A percentile compares a stretch with the other conserved stretches of the same genome.
Evolutionary conservation across 495 filamentous ascomycete species (phyloP).

Genomic region (Opeltia flavorubescens): DNA sequence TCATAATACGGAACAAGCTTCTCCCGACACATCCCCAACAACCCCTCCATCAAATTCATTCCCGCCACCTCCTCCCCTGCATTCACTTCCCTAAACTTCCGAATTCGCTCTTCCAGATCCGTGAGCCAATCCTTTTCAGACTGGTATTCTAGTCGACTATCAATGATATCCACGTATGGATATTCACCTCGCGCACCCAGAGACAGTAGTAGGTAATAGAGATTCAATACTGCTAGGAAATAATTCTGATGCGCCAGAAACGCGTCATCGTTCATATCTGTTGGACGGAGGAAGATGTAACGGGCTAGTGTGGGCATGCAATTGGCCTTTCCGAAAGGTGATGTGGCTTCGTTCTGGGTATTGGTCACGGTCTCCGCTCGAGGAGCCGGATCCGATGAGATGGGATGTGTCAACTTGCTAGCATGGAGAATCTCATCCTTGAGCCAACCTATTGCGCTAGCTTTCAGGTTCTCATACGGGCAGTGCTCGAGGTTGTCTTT

Average conservation of each 20-base stretch:
- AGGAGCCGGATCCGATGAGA: background rate
- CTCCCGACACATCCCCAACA: constrained; percentile 7
- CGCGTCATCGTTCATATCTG: constrained; percentile 16
- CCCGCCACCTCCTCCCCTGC: constrained; percentile 16
- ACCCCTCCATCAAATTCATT: constrained; percentile 14
- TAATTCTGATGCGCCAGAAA: constrained; percentile 27
- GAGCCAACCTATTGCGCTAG: constrained; percentile 71
- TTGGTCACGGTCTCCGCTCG: constrained; percentile 4
- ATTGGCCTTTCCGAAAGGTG: constrained; percentile 44
- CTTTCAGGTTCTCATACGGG: constrained; percentile 61
- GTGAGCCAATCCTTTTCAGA: constrained; percentile 44
- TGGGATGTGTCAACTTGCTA: constrained; percentile 9
- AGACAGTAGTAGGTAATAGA: constrained; percentile 32
- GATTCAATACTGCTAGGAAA: constrained; percentile 31
- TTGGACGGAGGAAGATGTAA: constrained; percentile 30
- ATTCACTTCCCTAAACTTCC: constrained; percentile 37
- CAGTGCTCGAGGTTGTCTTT: constrained; percentile 66
- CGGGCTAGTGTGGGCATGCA: constrained; percentile 31
- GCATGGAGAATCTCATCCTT: constrained; percentile 64
- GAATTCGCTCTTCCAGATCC: constrained; percentile 51
- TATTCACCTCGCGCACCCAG: constrained; percentile 7
- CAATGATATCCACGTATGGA: background rate
- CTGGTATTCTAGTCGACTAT: too few species aligned
- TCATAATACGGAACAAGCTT: background rate
- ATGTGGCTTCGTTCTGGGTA: constrained; percentile 23